These are phyloP conservation scores for Cardiospermum halicacabum DNA, from an alignment of 345 rosid genomes.

Conservation along the genomic window DNA sequence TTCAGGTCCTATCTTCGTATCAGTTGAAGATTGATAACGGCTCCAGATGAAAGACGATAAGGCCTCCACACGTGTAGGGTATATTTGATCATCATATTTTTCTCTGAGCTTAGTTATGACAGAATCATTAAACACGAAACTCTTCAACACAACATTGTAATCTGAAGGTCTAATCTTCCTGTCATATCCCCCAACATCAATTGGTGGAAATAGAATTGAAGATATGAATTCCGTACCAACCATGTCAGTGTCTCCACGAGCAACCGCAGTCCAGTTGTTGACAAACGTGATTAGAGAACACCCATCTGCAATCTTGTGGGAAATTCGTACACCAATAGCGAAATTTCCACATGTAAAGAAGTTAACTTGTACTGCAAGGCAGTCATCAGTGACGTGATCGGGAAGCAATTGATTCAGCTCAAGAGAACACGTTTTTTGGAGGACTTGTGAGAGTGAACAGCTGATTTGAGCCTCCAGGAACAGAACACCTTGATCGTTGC, in stretches of 20 bases:
- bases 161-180: conserved; percentile 23
- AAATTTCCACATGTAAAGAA: neutral
- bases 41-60: conserved; percentile 40
- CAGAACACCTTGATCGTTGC: neutral
- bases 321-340: neutral
- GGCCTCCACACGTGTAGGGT: conserved; percentile 36
- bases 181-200: conserved; percentile 16
- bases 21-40: conserved; percentile 30
- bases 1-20: conserved; percentile 8
- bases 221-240: conserved; percentile 27
- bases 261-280: conserved; percentile 6
- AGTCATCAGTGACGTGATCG: neutral
- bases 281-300: neutral
- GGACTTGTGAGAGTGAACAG: neutral
- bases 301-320: neutral
- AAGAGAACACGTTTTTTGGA: neutral
- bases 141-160: conserved; percentile 27
- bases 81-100: conserved; percentile 12
- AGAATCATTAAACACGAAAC: conserved; percentile 33
- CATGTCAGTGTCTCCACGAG: conserved; percentile 2
- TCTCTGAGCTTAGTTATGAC: conserved; percentile 23
- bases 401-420: neutral
- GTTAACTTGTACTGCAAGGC: neutral
- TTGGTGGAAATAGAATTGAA: conserved; percentile 35
- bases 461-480: conserved; percentile 1